phyloP scores from a whole-genome alignment of 768 basidiomycete species.

The Saitozyma podzolica region DNA sequence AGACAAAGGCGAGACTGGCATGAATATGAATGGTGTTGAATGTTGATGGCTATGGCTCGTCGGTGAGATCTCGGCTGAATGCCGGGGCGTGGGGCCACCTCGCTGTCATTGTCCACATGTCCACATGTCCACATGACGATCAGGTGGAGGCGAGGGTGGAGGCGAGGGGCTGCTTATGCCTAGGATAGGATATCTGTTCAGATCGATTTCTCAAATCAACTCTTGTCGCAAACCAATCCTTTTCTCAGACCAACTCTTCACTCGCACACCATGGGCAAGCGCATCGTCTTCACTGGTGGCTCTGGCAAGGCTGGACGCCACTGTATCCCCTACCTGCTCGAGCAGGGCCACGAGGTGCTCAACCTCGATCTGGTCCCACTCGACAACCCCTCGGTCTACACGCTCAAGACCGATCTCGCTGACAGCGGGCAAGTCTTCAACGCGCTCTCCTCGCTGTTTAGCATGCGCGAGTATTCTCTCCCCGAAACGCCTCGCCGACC shows the following conservation, averaged over 20 bases:
- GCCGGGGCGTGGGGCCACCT: too few relatives aligned
- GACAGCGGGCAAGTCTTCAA: slow-evolving; percentile 51
- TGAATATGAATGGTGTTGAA: too few relatives aligned
- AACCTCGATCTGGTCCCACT: slow-evolving; percentile 48
- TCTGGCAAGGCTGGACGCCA: slow-evolving; percentile 49
- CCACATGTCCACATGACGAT: too few relatives aligned
- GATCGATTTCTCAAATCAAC: too few relatives aligned
- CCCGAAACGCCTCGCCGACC: slow-evolving; percentile 16
- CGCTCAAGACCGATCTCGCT: slow-evolving; percentile 48
- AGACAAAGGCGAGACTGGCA: too few relatives aligned
- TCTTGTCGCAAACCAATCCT: neutral
- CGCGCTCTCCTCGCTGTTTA: slow-evolving; percentile 42
- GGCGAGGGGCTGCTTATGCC: too few relatives aligned
- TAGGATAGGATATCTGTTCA: too few relatives aligned
- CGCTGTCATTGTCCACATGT: too few relatives aligned
- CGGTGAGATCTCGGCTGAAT: too few relatives aligned
- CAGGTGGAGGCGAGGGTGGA: too few relatives aligned
- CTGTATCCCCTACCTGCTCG: slow-evolving; percentile 47
- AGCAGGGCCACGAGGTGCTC: slow-evolving; percentile 45
- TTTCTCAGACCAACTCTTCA: neutral
- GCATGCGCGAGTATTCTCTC: slow-evolving; percentile 39
- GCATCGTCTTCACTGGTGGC: slow-evolving; percentile 50
- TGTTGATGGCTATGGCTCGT: too few relatives aligned
- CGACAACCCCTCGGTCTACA: slow-evolving; percentile 41
- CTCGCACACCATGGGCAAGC: slow-evolving; percentile 10